Evolutionary conservation across 164 flowering plant genomes (phyloP).

Genomic region (Kingdonia uniflora): DNA sequence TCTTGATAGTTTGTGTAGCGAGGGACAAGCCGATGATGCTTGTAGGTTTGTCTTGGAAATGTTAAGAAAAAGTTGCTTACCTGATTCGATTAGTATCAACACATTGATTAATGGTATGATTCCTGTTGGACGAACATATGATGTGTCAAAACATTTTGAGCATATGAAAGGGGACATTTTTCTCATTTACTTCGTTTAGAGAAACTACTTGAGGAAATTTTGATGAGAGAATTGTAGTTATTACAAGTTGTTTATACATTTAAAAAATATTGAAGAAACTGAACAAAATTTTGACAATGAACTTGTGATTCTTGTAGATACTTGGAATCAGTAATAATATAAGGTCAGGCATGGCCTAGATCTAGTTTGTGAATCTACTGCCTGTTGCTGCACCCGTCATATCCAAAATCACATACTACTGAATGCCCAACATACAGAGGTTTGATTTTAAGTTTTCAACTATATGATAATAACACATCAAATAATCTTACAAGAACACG

Average conservation of each 20-base stretch:
- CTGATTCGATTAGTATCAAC: constrained; percentile 17
- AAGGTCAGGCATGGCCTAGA: no score
- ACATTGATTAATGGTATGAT: constrained; percentile 18
- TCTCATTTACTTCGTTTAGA: constrained; percentile 9
- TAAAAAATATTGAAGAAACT: no score
- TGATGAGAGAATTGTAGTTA: not conserved
- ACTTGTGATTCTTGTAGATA: no score
- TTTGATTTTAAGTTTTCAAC: no score
- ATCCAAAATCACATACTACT: no score
- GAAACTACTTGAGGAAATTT: constrained; percentile 10
- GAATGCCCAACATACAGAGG: no score
- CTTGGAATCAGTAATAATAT: no score
- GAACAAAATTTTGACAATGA: no score
- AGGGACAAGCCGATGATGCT: constrained; percentile 8
- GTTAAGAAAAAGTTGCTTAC: constrained; percentile 9
- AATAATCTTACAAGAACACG: no score
- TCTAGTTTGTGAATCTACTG: no score
- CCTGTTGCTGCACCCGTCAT: no score
- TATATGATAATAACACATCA: no score
- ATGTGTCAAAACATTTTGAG: constrained; percentile 13
- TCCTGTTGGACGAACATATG: constrained; percentile 10
- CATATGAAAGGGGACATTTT: constrained; percentile 12
- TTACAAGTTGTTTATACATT: not conserved
- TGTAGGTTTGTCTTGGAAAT: constrained; percentile 13
- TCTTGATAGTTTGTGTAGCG: constrained; percentile 8